phyloP scores from a whole-genome alignment of 352 stramenopile genomes.

The Pythium dissimile region DNA sequence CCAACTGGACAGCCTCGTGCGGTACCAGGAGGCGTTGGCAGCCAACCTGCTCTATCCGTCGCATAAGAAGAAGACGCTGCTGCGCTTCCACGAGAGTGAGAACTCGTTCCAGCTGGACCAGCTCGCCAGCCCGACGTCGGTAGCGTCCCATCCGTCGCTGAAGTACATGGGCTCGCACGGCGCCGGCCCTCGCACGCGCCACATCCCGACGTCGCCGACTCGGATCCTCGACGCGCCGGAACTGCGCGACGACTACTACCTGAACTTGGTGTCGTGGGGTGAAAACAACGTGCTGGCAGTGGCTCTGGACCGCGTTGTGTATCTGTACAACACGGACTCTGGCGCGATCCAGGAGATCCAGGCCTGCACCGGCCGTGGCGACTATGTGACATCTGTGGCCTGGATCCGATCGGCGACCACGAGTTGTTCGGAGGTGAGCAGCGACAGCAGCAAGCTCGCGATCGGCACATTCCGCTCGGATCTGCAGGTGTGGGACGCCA shows the following conservation, averaged over 20 bases:
- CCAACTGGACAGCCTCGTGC: conserved; percentile 28
- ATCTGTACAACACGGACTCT: conserved; percentile 93
- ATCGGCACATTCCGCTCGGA: conserved; percentile 89
- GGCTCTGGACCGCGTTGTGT: conserved; percentile 91
- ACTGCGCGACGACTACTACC: conserved; percentile 97
- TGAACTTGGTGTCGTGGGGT: conserved; percentile 96
- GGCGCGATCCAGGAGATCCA: conserved; percentile 91
- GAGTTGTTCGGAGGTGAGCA: conserved; percentile 4
- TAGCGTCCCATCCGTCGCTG: conserved; percentile 22
- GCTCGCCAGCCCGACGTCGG: conserved; percentile 1
- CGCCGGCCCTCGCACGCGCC: conserved; percentile 7
- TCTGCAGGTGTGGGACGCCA: conserved; percentile 95
- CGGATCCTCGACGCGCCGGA: conserved; percentile 96
- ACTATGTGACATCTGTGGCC: conserved; percentile 94
- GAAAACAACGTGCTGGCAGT: conserved; percentile 93
- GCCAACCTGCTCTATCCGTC: conserved; percentile 30
- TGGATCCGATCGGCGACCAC: conserved; percentile 77
- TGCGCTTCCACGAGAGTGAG: conserved; percentile 23
- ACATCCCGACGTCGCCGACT: conserved; percentile 36
- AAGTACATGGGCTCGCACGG: conserved; percentile 3
- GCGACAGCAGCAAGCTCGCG: conserved; percentile 83
- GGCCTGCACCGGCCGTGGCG: conserved; percentile 40
- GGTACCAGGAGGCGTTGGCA: conserved; percentile 32
- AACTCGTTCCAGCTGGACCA: background rate
- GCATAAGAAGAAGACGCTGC: conserved; percentile 16